Base-by-base conservation (phyloP, 805 yeast species). In the Wickerhamiella brachini region DNA sequence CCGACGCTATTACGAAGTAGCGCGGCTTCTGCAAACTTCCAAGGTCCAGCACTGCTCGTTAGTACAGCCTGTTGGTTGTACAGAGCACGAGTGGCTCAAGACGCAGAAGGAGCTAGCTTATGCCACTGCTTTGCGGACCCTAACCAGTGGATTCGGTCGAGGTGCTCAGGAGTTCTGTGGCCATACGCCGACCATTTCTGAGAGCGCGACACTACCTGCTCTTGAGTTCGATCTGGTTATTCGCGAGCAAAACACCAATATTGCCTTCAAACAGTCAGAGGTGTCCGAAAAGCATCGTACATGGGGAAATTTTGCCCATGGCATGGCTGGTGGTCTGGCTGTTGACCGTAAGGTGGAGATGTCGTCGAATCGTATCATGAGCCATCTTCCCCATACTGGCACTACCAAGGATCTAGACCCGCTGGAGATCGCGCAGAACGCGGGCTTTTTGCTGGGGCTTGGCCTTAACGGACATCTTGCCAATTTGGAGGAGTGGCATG, bases 271-370 rank as follows among this genome's bases (percentile, higher is more conserved):
- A 5, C 76, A 74, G 47, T 79, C 76, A 2, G 55, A 73, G 0
- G 59, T 85, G 10, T 71, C 75, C n/a, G 67, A 71, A 1, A 73
- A 69, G 13, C 65, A 73, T 2, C 63, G 75, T 38, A 77, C 78
- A 41, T 88, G 96, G 96, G 95, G 95, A 0, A 77, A 79, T 55
- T 93, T 93, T 62, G 96, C 90, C 59, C 85, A 85, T 58, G 98
- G 98, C 15, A 95, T 81, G 0, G 80, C 95, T 2, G 75, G 90
- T 1, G 98, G 96, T 0, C 67, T 93, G 48, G 80, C 82, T 51
- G 79, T 90, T 7, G 78, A 90, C 4, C 73, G 72, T 50, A 78
- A 76, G 46, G 78, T 87, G 0, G 20, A 17, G 18, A 15, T 37
- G 20, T 37, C 41, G 41, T 37, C 41, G 18, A 74, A 75, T 42